phyloP scores from a whole-genome alignment of 495 filamentous ascomycete genomes.

The Extremus antarcticus region DNA sequence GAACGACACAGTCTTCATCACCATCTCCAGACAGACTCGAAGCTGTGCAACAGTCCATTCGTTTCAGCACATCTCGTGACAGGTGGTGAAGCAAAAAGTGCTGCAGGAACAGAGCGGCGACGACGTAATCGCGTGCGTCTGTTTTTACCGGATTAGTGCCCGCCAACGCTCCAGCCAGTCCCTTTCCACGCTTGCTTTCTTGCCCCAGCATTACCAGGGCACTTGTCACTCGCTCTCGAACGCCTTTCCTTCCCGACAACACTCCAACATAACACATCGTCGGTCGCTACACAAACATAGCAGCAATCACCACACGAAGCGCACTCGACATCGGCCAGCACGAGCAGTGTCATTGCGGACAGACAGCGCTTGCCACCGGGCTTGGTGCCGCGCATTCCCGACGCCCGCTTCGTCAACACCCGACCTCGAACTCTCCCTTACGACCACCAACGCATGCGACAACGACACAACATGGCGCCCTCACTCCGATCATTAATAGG shows the following conservation, averaged over 20 bases:
- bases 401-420: neutral
- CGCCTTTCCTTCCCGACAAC: too few relatives aligned
- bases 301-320: neutral
- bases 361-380: neutral
- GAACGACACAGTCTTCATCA: neutral
- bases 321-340: neutral
- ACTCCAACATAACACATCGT: neutral
- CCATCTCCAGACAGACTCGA: neutral
- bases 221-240: too few relatives aligned
- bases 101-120: neutral
- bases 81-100: neutral
- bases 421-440: neutral
- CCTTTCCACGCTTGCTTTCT: neutral
- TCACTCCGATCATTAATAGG: slow-evolving; percentile 14
- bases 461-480: slow-evolving; percentile 12
- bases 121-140: neutral
- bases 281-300: neutral
- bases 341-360: neutral
- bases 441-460: neutral
- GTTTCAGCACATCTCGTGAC: neutral
- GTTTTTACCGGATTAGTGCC: neutral
- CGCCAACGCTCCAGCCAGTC: neutral
- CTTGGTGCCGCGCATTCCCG: slow-evolving; percentile 2
- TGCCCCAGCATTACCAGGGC: neutral
- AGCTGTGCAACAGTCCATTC: neutral